Conservation (phyloP, 352 stramenopile genomes). For the Pythium guiyangense region DNA sequence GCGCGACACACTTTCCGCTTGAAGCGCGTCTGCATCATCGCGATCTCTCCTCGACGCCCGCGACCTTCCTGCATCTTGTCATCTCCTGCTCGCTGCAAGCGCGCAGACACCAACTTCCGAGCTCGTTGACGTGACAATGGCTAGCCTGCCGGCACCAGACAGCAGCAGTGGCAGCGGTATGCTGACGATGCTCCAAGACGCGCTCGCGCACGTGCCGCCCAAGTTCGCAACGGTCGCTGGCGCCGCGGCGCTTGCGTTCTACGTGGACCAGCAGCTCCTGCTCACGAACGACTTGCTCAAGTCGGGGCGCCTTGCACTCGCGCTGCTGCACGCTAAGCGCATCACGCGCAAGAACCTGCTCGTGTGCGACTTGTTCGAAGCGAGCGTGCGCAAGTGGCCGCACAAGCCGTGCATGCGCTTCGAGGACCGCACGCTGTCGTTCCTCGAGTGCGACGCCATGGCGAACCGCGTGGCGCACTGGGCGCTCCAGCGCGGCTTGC, state of each 20-base stretch:
- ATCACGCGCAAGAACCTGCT: slow-evolving; percentile 30
- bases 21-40: no score
- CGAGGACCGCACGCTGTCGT: slow-evolving; percentile 44
- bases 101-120: no score
- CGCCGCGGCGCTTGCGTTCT: slow-evolving; percentile 35
- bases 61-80: no score
- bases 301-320: slow-evolving; percentile 26
- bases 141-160: not conserved
- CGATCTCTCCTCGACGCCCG: no score
- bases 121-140: no score
- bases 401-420: slow-evolving; percentile 62
- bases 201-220: slow-evolving; percentile 17
- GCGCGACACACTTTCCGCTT: no score
- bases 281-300: slow-evolving; percentile 55
- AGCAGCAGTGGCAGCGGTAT: not conserved
- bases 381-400: slow-evolving; percentile 45
- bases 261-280: slow-evolving; percentile 49
- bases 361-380: slow-evolving; percentile 58
- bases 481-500: slow-evolving; percentile 45
- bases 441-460: slow-evolving; percentile 50
- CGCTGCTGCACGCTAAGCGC: slow-evolving; percentile 37
- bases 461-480: slow-evolving; percentile 77
- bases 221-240: slow-evolving; percentile 47
- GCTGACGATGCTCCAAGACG: not conserved
- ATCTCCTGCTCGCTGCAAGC: no score